Evolutionary conservation across 495 filamentous ascomycete species (phyloP), one percentile per base, ranked within the genome.

Genomic region (Neurospora sp.): DNA sequence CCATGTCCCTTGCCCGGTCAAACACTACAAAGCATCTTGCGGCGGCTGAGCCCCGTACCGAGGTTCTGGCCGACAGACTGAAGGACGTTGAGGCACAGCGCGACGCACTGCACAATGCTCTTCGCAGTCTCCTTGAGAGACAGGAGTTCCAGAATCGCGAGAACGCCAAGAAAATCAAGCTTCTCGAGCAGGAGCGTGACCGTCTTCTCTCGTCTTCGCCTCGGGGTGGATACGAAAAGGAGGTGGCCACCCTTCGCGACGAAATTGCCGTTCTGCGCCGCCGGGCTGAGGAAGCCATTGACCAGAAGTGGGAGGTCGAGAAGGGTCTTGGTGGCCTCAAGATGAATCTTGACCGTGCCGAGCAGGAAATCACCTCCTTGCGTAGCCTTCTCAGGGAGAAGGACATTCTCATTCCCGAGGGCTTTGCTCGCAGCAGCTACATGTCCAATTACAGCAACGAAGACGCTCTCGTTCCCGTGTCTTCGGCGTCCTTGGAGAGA

Each of bases 341-440:
- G 82, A 98, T 97, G 92, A 96, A 99, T 79, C 88, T 99, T 39
- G 96, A 99, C 78, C 92, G 94, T 74, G 94, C 96, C 4, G 92
- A 97, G 81, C 92, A 96, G 79, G 96, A 99, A 83, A 97, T 95
- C 14, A 83, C 86, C 40, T 93, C 91, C 37, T 83, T 99, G 40
- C 89, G 94, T 35, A 87, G 82, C 35, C 86, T 99, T 31, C 88
- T 99, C 20, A 86, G 92, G 77, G 94, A 97, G 81, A 93, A 94
- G 75, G 95, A 97, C 79, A 94, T 94, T 70, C 82, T 91, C 27
- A 87, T 92, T 37, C 89, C 89, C 9, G 85, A 85, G 41, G 79
- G 83, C 16, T 81, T 88, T 14, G 84, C 85, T 5, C 85, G 88
- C 40, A 83, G 84, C 2, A 83, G 83, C 72, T 82, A 71, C 74